Evolutionary conservation across 176 grass and related monocot species (phyloP), one percentile per base, ranked within the genome.

Genomic region (Zea mays): DNA sequence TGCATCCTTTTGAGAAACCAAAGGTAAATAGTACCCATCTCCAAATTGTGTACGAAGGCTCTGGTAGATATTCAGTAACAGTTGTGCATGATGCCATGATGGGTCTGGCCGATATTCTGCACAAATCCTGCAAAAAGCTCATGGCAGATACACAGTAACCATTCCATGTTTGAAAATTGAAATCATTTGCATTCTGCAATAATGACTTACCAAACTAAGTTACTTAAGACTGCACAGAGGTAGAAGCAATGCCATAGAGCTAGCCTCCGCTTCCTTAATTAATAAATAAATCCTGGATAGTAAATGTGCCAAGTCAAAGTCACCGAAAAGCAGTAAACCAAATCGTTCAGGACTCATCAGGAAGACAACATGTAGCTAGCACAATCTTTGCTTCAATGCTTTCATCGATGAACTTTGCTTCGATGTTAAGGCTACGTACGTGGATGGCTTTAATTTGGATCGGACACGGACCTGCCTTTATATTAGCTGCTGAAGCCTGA

Each of bases 351-450:
- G 27, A 27, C 27, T 27, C 27, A 27, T 27, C 27, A 27, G 5
- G 11, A 65, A 51, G 69, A 68, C 19, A 47, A 10, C 47, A 72
- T 36, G 63, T 69, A 46, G 27, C 1, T 27, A 27, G 39, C 55
- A 76, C 57, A 48, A 77, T 81, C 63, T 67, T 41, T 59, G 49
- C 66, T 77, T 58, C 73, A 82, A 59, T 65, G 79, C 58, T 77
- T 77, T 75, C 5, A 36, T 41, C 46, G 58, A 77, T 8, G 45
- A 78, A 19, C 72, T 72, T 82, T 82, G 57, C 79, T 77, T 82
- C 73, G 82, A 78, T 82, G 85, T 49, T 78, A 87, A 82, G 79
- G 68, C 59, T 82, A 72, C 16, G 27, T 27, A 27, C 27, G 73
- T 42, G 48, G 57, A 47, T 1, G 65, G 64, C 79, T 86, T 86